These are phyloP conservation scores for Papiliotrema fonsecae DNA, from an alignment of 1,284 basidiomycete genomes.

Conservation along the genomic window DNA sequence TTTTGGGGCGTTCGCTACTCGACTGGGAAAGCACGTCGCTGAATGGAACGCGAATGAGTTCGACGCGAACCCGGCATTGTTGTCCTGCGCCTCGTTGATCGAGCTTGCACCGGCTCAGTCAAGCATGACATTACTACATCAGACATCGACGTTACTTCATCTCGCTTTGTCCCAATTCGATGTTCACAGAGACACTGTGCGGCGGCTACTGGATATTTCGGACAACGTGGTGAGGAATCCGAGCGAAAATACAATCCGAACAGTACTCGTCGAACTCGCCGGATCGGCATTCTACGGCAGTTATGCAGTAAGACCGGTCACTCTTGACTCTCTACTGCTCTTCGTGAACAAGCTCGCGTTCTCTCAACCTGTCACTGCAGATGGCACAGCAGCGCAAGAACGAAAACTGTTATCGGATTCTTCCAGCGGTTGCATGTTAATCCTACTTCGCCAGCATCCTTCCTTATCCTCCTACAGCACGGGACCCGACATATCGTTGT, in stretches of 20 bases:
- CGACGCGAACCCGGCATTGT: conserved; percentile 30
- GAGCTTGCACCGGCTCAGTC: conserved; percentile 8
- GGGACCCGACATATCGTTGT: conserved; percentile 16
- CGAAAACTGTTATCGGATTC: conserved; percentile 14
- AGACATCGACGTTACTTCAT: conserved; percentile 31
- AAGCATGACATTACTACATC: conserved; percentile 21
- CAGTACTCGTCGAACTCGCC: conserved; percentile 23
- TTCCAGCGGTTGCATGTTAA: conserved; percentile 18
- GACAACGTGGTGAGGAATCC: conserved; percentile 2
- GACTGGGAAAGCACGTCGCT: conserved; percentile 29
- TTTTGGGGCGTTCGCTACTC: conserved; percentile 30
- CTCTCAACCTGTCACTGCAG: neutral
- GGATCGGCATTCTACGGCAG: conserved; percentile 23
- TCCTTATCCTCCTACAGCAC: conserved; percentile 4
- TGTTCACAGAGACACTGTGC: conserved; percentile 13
- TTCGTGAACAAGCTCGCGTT: conserved; percentile 11
- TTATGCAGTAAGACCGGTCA: conserved; percentile 12
- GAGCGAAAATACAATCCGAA: conserved; percentile 24
- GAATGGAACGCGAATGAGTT: conserved; percentile 30
- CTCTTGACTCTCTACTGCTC: conserved; percentile 23
- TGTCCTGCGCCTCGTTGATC: conserved; percentile 13
- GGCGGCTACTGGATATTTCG: conserved; percentile 7
- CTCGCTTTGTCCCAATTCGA: conserved; percentile 22
- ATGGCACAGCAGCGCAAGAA: neutral
- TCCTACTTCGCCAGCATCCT: conserved; percentile 28